Base-by-base conservation (phyloP, 108 stramenopile species). In the Fragilaria radians region DNA sequence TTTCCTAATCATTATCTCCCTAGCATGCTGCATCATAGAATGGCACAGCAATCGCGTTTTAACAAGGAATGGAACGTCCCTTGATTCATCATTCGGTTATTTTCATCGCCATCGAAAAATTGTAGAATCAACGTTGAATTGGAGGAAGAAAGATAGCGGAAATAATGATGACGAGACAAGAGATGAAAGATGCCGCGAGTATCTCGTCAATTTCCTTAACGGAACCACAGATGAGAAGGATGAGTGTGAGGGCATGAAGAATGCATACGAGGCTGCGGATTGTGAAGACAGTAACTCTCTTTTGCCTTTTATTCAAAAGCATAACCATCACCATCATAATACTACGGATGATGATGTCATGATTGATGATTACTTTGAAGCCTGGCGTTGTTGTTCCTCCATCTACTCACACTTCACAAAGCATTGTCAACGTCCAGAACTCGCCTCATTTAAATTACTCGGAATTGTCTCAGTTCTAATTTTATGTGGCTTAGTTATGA, bases 201-300 rank as follows among this genome's bases (percentile, higher is more conserved):
- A 81, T 51, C 59, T 92, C 1, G 63, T 74, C 65, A 71, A 79
- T 4, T 92, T 92, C 57, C 67, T 92, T 29, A 79, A 88, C 55
- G 86, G 87, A 7, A 92, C 84, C 27, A 91, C 90, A 5, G 90
- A 91, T 49, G 71, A 71, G n/a, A 80, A 77, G 56, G 90, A 91
- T 48, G 67, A 81, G 46, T 91, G 90, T 61, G 80, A 83, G 46
- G 90, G 81, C 7, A 78, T 88, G 23, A 71, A 82, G 62, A 86
- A 83, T 61, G 90, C 90, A 31, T 91, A 82, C 60, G 53, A 64
- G 18, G 71, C 71, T 9, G 84, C 86, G 4, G 84, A 78, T 62
- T 91, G 89, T 48, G 65, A 62, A 56, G 56, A 80, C 66, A 7
- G 60, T 59, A 26, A 51, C 7, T 24, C 50, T 7, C 5, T 51